Evolutionary conservation across 106 monocot genomes (phyloP), one percentile per base, ranked within the genome.

Genomic region (Allium sativum): DNA sequence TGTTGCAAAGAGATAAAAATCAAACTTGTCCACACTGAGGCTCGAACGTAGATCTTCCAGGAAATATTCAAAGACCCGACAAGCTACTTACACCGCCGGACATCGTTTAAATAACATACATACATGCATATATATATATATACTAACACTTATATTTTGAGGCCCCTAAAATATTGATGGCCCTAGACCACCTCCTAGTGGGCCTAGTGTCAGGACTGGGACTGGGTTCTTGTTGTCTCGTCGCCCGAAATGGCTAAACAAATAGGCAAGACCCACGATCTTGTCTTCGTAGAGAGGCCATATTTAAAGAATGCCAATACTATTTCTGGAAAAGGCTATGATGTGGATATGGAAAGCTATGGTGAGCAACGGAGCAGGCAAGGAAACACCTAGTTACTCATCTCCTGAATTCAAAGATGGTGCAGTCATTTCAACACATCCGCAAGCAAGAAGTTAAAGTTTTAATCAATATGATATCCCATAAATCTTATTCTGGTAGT

Each of bases 231-330:
- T 9, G 67, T 84, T 9, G 66, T 74, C 45, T 80, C 76, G 4
- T 70, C 80, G 10, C 50, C 61, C 0, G 77, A 67, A 44, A n/a
- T 67, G 15, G 77, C 76, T 4, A 14, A 45, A 8, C 73, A 76
- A 62, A 53, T 80, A 43, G 15, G 77, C 31, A 76, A 66, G 19
- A 60, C 18, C 15, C 79, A 84, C 9, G 84, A 79, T 65, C 53
- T 56, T 18, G 13, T 56, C 40, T 76, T 84, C 55, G 13, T 72
- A 3, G 70, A 16, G 56, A 52, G 84, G 45, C 79, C 84, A 9
- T 40, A 64, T 9, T 5, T 72, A 7, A 66, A 45, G 21, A 72
- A 47, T 1, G 42, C 65, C 42, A 18, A 19, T 1, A 21, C 4
- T 6, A 2, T 82, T 41, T 20, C 67, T 46, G 61, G 54, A 44